phyloP scores from a whole-genome alignment of 2,329 filamentous ascomycete species.

The Sarocladium brachiariae region DNA sequence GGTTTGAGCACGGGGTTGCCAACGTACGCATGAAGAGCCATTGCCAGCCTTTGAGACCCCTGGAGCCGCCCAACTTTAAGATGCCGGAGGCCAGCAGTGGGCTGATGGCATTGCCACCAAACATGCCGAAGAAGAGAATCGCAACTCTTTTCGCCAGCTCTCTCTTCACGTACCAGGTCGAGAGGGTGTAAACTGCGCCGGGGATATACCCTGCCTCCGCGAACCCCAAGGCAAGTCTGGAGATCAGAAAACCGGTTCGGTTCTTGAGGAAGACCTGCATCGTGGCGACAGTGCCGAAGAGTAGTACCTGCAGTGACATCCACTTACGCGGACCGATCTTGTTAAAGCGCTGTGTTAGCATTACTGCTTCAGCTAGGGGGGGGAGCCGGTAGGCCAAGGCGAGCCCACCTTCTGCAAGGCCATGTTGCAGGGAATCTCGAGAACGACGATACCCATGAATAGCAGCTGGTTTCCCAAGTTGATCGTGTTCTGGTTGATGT shows the following conservation, averaged over 20 bases:
- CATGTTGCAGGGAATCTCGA: conserved; percentile 47
- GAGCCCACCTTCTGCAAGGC: conserved; percentile 28
- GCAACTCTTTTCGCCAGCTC: conserved; percentile 41
- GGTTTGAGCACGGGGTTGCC: no score
- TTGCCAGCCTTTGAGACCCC: conserved; percentile 38
- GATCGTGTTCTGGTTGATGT: conserved; percentile 37
- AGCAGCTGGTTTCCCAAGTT: conserved; percentile 48
- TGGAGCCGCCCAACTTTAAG: conserved; percentile 33
- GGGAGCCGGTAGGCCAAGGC: no score
- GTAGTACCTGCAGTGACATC: conserved; percentile 40
- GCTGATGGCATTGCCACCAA: conserved; percentile 41
- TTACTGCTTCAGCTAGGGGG: no score
- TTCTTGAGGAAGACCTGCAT: conserved; percentile 36
- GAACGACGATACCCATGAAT: conserved; percentile 41
- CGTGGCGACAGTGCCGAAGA: conserved; percentile 39
- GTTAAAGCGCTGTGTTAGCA: no score
- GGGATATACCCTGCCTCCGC: conserved; percentile 47
- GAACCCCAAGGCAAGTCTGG: conserved; percentile 37
- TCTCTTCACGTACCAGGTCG: conserved; percentile 40
- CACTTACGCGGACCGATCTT: conserved; percentile 40
- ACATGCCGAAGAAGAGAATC: conserved; percentile 47
- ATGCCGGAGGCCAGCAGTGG: conserved; percentile 42
- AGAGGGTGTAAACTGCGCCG: conserved; percentile 29
- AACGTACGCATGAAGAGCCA: conserved; percentile 22
- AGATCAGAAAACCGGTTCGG: conserved; percentile 37